Percentiles rank a stretch among this genome's conserved stretches.
phyloP scores from a whole-genome alignment of 768 basidiomycete species.

The Suillus alpinus region DNA sequence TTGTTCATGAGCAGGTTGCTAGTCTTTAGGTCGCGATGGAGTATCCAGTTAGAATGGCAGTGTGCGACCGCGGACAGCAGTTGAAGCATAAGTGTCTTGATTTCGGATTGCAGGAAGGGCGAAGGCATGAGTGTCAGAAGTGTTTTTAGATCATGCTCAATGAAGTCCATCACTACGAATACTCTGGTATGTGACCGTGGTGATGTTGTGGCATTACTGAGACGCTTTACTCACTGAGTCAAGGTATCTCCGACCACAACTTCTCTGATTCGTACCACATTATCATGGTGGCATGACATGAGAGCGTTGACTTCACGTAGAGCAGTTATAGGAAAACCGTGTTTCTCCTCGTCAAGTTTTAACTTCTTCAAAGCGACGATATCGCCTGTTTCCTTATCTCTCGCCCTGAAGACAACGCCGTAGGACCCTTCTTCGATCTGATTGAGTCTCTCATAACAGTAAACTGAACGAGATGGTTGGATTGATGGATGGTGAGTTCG shows the following conservation, averaged over 20 bases:
- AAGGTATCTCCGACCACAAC: conserved; percentile 98
- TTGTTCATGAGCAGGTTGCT: conserved; percentile 99
- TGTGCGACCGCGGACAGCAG: conserved; percentile 89
- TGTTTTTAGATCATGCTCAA: conserved; percentile 98
- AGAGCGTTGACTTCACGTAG: conserved; percentile 94
- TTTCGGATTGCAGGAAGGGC: conserved; percentile 95
- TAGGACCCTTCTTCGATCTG: conserved; percentile 99
- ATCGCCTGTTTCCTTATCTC: conserved; percentile 91
- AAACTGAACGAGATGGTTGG: conserved; percentile 86
- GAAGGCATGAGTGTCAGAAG: conserved; percentile 92
- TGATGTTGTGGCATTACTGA: conserved; percentile 8
- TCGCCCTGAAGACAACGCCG: conserved; percentile 94
- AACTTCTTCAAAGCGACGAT: conserved; percentile 97
- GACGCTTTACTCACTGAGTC: conserved; percentile 83
- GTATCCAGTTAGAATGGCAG: conserved; percentile 96
- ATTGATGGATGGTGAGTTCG: conserved; percentile 78
- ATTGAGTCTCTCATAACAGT: conserved; percentile 90
- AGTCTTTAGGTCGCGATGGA: conserved; percentile 96
- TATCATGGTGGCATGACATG: conserved; percentile 91
- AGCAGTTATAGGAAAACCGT: conserved; percentile 97
- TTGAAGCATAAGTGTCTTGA: conserved; percentile 95
- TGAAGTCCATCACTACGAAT: conserved; percentile 99
- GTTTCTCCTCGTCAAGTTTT: conserved; percentile 97
- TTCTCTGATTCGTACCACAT: conserved; percentile 95
- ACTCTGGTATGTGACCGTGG: conserved; percentile 54